Conservation (phyloP, 2,329 filamentous ascomycete genomes). For the Periconia sp. region DNA sequence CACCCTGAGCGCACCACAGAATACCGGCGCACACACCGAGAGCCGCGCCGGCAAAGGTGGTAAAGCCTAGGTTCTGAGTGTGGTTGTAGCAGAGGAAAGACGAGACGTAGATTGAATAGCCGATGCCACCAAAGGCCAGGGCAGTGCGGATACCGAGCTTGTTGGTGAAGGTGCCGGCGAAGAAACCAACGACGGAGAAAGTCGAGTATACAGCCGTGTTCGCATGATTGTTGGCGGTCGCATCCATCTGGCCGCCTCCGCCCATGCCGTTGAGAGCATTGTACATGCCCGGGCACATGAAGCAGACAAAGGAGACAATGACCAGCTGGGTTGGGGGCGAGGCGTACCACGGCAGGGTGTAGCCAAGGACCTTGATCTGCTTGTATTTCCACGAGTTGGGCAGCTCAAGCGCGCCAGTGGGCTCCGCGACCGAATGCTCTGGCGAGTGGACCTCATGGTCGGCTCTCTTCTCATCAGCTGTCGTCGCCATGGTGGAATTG, state of each 20-base stretch:
- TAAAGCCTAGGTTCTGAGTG: slow-evolving; percentile 70
- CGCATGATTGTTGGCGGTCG: slow-evolving; percentile 67
- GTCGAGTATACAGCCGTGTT: slow-evolving; percentile 75
- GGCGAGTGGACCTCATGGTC: slow-evolving; percentile 33
- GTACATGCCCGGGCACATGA: slow-evolving; percentile 62
- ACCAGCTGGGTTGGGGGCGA: slow-evolving; percentile 56
- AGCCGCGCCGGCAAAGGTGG: slow-evolving; percentile 76
- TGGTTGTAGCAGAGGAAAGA: slow-evolving; percentile 75
- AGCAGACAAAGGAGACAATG: slow-evolving; percentile 59
- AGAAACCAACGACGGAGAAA: slow-evolving; percentile 70
- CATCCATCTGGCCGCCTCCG: slow-evolving; percentile 55
- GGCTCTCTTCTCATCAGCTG: slow-evolving; percentile 26
- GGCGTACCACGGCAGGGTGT: slow-evolving; percentile 56
- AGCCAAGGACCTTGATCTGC: slow-evolving; percentile 46
- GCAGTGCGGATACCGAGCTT: slow-evolving; percentile 72
- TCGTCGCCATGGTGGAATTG: slow-evolving; percentile 29
- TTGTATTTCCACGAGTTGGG: slow-evolving; percentile 58
- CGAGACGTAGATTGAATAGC: slow-evolving; percentile 77
- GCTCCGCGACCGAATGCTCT: slow-evolving; percentile 40
- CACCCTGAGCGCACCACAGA: slow-evolving; percentile 82
- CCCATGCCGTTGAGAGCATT: slow-evolving; percentile 60
- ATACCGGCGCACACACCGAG: slow-evolving; percentile 80
- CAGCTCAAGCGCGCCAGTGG: slow-evolving; percentile 36
- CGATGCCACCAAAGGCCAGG: slow-evolving; percentile 74
- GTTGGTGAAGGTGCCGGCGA: slow-evolving; percentile 76